These are phyloP conservation scores for Ananas comosus DNA, from an alignment of 176 grass and related monocot species.

Conservation along the genomic window DNA sequence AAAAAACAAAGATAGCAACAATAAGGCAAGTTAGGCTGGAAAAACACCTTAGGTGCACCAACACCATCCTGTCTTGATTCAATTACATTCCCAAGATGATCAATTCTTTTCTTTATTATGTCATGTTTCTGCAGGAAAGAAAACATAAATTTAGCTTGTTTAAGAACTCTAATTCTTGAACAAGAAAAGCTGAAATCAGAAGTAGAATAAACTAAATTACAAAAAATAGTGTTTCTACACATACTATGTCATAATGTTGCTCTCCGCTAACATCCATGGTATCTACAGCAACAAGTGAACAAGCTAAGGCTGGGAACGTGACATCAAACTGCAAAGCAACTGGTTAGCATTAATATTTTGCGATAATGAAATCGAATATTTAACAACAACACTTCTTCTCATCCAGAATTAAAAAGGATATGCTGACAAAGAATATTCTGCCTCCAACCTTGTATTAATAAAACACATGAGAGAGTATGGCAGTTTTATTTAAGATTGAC, in stretches of 20 bases:
- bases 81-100: constrained; percentile 69
- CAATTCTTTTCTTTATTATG: constrained; percentile 93
- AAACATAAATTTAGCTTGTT: constrained; percentile 9
- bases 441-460: background rate
- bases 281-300: constrained; percentile 94
- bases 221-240: constrained; percentile 22
- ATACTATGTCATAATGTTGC: constrained; percentile 98
- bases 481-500: background rate
- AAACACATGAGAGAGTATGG: background rate
- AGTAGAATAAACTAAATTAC: constrained; percentile 14
- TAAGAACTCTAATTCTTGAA: constrained; percentile 14
- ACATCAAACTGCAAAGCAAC: constrained; percentile 91
- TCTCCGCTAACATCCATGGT: constrained; percentile 99
- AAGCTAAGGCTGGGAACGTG: constrained; percentile 80
- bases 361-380: background rate
- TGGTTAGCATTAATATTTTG: constrained; percentile 9
- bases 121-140: constrained; percentile 73
- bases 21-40: constrained; percentile 2
- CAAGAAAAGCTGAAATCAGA: constrained; percentile 4
- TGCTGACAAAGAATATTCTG: background rate
- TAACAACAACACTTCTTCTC: background rate
- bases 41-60: constrained; percentile 71
- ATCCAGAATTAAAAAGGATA: background rate
- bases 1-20: constrained; percentile 19
- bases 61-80: constrained; percentile 84